Conservation (phyloP, 2,329 filamentous ascomycete genomes). For the Domatiomyces globalis region DNA sequence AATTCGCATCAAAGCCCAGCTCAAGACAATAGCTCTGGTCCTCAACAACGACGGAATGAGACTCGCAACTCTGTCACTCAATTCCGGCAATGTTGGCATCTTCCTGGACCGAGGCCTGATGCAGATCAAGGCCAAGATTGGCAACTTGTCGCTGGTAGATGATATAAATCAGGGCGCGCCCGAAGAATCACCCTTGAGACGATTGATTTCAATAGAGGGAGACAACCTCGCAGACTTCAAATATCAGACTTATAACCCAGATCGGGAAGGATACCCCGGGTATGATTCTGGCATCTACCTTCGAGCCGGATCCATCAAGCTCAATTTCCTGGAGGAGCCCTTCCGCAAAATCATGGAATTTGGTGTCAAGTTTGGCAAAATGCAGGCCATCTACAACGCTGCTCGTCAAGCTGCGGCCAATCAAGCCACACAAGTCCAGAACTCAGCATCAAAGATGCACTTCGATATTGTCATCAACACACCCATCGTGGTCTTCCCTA, state of each 20-base stretch:
- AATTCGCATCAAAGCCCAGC: constrained; percentile 81
- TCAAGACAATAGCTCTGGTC: constrained; percentile 87
- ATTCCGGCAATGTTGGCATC: constrained; percentile 79
- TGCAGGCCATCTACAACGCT: constrained; percentile 98
- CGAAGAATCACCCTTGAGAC: constrained; percentile 63
- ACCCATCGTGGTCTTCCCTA: constrained; percentile 88
- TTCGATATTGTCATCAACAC: constrained; percentile 91
- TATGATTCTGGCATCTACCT: constrained; percentile 88
- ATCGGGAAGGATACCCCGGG: constrained; percentile 67
- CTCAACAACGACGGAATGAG: constrained; percentile 96
- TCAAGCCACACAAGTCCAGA: constrained; percentile 84
- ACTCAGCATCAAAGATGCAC: constrained; percentile 77
- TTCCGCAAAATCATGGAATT: constrained; percentile 98
- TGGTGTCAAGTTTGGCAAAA: constrained; percentile 95
- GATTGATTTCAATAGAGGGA: constrained; percentile 86
- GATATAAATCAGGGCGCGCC: constrained; percentile 86
- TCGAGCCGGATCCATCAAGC: constrained; percentile 83
- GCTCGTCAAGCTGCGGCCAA: constrained; percentile 87
- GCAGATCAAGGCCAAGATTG: constrained; percentile 72
- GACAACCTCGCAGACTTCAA: constrained; percentile 92
- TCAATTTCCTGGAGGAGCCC: constrained; percentile 94
- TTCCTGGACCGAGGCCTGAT: constrained; percentile 77
- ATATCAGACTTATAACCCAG: constrained; percentile 84
- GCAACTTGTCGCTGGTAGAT: constrained; percentile 76
- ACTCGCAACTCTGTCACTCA: constrained; percentile 80